These are phyloP conservation scores for Suillus bovinus DNA, from an alignment of 768 basidiomycete genomes.

Conservation along the genomic window DNA sequence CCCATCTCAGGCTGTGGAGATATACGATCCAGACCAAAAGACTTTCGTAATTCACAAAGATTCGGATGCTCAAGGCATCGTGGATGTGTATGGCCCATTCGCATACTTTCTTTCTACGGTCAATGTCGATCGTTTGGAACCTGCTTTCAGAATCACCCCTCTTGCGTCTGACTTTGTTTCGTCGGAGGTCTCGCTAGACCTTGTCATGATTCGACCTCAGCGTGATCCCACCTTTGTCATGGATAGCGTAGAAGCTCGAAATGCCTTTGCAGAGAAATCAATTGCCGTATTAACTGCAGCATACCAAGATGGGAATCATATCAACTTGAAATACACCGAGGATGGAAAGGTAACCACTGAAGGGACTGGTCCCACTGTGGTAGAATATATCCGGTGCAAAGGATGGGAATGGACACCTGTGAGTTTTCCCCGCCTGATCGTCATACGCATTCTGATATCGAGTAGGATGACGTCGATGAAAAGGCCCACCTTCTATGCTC, in stretches of 20 bases:
- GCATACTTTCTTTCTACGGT: slow-evolving; percentile 82
- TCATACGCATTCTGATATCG: not conserved
- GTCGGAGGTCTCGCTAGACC: slow-evolving; percentile 55
- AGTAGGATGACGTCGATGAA: slow-evolving; percentile 59
- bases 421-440: slow-evolving; percentile 26
- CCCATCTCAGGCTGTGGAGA: slow-evolving; percentile 44
- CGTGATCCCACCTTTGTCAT: slow-evolving; percentile 49
- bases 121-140: slow-evolving; percentile 86
- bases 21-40: slow-evolving; percentile 57
- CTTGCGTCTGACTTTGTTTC: slow-evolving; percentile 49
- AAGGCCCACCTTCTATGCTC: slow-evolving; percentile 73
- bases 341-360: slow-evolving; percentile 42
- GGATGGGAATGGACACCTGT: slow-evolving; percentile 91
- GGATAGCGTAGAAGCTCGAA: slow-evolving; percentile 45
- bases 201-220: slow-evolving; percentile 74
- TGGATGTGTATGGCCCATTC: slow-evolving; percentile 73
- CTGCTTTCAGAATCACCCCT: slow-evolving; percentile 76
- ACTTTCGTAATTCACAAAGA: slow-evolving; percentile 49
- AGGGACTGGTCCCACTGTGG: slow-evolving; percentile 53
- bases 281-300: slow-evolving; percentile 61
- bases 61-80: slow-evolving; percentile 34
- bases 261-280: slow-evolving; percentile 52
- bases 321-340: slow-evolving; percentile 55
- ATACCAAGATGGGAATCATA: slow-evolving; percentile 77
- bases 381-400: slow-evolving; percentile 77